Evolutionary conservation across 176 grass and related monocot species (phyloP), one percentile per base, ranked within the genome.

Genomic region (Triticum urartu): DNA sequence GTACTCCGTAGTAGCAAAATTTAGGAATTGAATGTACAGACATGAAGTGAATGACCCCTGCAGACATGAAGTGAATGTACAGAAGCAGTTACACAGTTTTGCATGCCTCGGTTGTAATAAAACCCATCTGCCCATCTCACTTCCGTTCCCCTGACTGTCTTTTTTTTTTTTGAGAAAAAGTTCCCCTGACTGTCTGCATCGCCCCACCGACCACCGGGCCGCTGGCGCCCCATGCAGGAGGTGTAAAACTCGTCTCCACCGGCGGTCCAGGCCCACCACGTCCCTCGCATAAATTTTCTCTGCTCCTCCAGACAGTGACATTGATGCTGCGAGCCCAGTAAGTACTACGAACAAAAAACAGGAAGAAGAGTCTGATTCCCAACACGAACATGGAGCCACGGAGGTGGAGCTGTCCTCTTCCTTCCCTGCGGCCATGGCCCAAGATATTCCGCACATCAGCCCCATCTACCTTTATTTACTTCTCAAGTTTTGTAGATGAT

Each of bases 401-500:
- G 48, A 58, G 17, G 54, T 58, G 54, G 54, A 58, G 54, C 54
- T 1, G 54, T 58, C 54, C 6, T 59, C 56, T 59, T 59, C 20
- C 56, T 59, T 59, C 18, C 56, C 56, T 54, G 0, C 15, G 5
- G 18, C 50, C 21, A 73, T 43, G 70, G 8, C 70, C 70, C n/a
- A 64, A 64, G 38, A 34, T 77, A 52, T 12, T 18, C 18, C 8
- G 26, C 26, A 17, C 7, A 26, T 7, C 64, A 81, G 3, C 22
- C 13, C 35, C 9, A 2, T 75, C 70, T 10, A 32, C 32, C 75
- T 79, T 87, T 61, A 70, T 88, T 78, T 81, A 64, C 9, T 33
- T 71, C 38, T 72, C 21, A 88, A 88, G 25, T 71, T 85, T 84
- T 20, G 25, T 42, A 17, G 77, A 64, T 12, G 70, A 69, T 52